Evolutionary conservation across 306 rosid species (phyloP), one percentile per base, ranked within the genome.

Genomic region (Dicorynia guianensis): DNA sequence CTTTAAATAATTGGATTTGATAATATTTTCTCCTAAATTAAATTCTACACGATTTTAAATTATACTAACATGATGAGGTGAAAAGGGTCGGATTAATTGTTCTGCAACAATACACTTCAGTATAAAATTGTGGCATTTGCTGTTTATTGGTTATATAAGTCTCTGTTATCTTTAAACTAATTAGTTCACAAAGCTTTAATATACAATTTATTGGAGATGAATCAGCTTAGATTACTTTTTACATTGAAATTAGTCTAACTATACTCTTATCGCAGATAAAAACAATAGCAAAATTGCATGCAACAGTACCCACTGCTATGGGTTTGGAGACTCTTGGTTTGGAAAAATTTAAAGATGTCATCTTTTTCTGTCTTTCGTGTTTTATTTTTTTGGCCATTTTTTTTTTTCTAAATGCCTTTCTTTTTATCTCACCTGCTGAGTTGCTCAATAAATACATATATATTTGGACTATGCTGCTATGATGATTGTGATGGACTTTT

Each of bases 221-320:
- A 35, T 56, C 42, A 20, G 19, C 40, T 17, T 19, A 14, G 9
- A 8, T 10, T 52, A 53, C 1, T 36, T 35, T 69, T 69, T 18
- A 18, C 9, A 4, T 12, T 53, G 60, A 17, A 20, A 36, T 33
- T 71, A n/a, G 17, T 75, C 71, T 76, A 55, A 12, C 48, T n/a
- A n/a, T n/a, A 13, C n/a, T n/a, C n/a, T 87, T 58, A 64, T 79
- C 79, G 75, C 85, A 95, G 99, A 86, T 95, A 72, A 95, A 95
- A 85, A 85, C 88, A 8, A 81, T 93, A 0, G 96, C 93, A 0
- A 97, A 95, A 75, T 87, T 95, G 67, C 97, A 95, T 54, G 99
- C 93, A 1, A 93, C 97, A 5, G 80, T 95, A 30, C 66, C 87
- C 11, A 73, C 86, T 47, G 39, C 74, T 7, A 69, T 78, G 7